A percentile compares a stretch with the other conserved stretches of the same genome.
Conservation (phyloP, 2,329 filamentous ascomycete genomes). For the Sclerotinia glacialis region DNA sequence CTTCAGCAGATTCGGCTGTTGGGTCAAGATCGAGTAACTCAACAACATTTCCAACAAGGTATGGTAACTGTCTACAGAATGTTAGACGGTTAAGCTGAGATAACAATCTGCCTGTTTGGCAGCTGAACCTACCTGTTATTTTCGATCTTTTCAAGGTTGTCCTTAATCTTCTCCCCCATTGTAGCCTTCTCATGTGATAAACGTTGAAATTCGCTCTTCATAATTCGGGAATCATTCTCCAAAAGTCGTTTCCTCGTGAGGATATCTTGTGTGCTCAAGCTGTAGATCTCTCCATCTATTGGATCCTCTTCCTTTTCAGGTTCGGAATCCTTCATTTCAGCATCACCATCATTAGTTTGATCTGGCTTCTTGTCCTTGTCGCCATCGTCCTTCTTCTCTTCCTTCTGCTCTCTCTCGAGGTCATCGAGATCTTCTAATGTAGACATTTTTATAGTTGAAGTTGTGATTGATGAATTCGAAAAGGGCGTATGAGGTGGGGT, state of each 20-base stretch:
- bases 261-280: constrained; percentile 91
- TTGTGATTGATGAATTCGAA: constrained; percentile 9
- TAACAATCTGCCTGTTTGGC: neutral
- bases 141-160: constrained; percentile 97
- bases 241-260: constrained; percentile 84
- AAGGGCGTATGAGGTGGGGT: neutral
- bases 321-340: constrained; percentile 86
- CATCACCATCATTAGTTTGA: constrained; percentile 62
- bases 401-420: constrained; percentile 67
- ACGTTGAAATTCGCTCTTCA: constrained; percentile 95
- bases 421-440: constrained; percentile 76
- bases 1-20: constrained; percentile 90
- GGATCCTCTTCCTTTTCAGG: constrained; percentile 73
- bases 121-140: constrained; percentile 76
- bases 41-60: constrained; percentile 97
- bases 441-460: constrained; percentile 55
- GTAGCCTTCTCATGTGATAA: constrained; percentile 91
- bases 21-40: constrained; percentile 96
- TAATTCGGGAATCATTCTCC: constrained; percentile 97
- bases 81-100: constrained; percentile 21
- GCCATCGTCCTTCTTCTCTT: constrained; percentile 57
- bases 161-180: constrained; percentile 99
- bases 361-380: constrained; percentile 54
- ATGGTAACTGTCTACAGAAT: constrained; percentile 78
- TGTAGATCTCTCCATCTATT: constrained; percentile 89